These are phyloP conservation scores for Sporobolomyces phaffii DNA, from an alignment of 768 basidiomycete genomes.

Conservation along the genomic window DNA sequence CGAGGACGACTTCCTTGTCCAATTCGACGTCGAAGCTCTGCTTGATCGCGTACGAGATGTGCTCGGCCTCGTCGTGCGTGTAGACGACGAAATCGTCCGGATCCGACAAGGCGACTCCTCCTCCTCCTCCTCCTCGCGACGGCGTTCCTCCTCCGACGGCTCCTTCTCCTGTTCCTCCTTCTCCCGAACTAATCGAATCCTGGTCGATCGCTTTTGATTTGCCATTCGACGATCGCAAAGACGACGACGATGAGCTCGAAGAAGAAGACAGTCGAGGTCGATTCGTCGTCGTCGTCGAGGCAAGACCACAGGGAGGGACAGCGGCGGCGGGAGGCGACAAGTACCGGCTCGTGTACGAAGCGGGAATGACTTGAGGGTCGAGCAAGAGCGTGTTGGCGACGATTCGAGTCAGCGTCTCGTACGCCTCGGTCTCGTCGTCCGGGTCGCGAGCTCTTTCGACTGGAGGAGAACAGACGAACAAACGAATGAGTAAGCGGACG, in stretches of 20 bases:
- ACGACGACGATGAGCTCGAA: constrained; percentile 7
- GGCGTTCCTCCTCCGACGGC: too few species aligned
- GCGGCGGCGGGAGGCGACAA: neutral
- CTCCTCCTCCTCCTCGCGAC: neutral
- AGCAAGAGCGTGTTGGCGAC: constrained; percentile 40
- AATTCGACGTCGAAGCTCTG: constrained; percentile 84
- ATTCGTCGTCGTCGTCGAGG: constrained; percentile 25
- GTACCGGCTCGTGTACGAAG: constrained; percentile 26
- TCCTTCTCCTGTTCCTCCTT: too few species aligned
- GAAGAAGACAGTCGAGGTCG: neutral
- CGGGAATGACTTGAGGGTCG: constrained; percentile 36
- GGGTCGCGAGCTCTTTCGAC: constrained; percentile 61
- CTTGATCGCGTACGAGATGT: constrained; percentile 71
- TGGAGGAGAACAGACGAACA: too few species aligned
- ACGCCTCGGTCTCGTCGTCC: constrained; percentile 62
- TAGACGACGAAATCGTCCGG: constrained; percentile 93
- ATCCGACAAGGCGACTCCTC: constrained; percentile 50
- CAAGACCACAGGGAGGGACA: constrained; percentile 38
- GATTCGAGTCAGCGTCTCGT: constrained; percentile 46
- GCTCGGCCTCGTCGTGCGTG: constrained; percentile 80
- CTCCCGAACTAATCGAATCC: too few species aligned
- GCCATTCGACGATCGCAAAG: constrained; percentile 4
- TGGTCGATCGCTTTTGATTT: constrained; percentile 34
- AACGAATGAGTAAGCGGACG: too few species aligned
- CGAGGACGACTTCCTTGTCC: constrained; percentile 80